Evolutionary conservation across 176 grass and related monocot species (phyloP), one percentile per base, ranked within the genome.

Genomic region (Puccinellia tenuiflora): DNA sequence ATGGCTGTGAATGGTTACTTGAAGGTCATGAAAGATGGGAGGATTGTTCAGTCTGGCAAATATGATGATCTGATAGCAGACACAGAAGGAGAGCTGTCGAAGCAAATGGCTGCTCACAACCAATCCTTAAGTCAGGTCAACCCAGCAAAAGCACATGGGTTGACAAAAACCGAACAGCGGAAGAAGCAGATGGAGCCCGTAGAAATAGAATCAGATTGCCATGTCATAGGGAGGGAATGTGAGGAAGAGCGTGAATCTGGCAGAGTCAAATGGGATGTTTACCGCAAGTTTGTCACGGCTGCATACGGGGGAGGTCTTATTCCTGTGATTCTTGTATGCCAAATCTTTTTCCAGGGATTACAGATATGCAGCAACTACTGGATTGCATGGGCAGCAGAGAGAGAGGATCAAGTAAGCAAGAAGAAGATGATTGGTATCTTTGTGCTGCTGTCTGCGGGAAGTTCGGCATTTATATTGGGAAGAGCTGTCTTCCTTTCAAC

Each of bases 301-400:
- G 94, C 92, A 40, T 94, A 90, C 15, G 83, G 53, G 10, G 94
- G 94, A 53, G 78, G 81, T 82, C 86, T 94, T 14, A 22, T 97
- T 79, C 92, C 90, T 60, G 73, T 92, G 7, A 78, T 97, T 81
- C 72, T 97, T 50, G 70, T 84, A 15, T 97, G 90, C 77, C 92
- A 97, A 81, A 77, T 92, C 26, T 76, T 97, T 65, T 97, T 97
- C 79, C 94, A 94, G 71, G 86, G 51, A 73, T 40, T 94, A 39
- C 94, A 97, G 87, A 97, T 97, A 80, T 90, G 80, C 47, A 92
- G 94, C 86, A 97, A 92, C 83, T 97, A 97, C 57, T 97, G 94
- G 92, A 87, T 97, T 63, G 92, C 94, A 67, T 97, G 90, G 90
- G 92, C 94, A 86, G 89, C 88, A 29, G 94, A 90, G 65, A 86